Evolutionary conservation across 2,329 filamentous ascomycete genomes (phyloP).

Genomic region (Ascochyta rabiei): DNA sequence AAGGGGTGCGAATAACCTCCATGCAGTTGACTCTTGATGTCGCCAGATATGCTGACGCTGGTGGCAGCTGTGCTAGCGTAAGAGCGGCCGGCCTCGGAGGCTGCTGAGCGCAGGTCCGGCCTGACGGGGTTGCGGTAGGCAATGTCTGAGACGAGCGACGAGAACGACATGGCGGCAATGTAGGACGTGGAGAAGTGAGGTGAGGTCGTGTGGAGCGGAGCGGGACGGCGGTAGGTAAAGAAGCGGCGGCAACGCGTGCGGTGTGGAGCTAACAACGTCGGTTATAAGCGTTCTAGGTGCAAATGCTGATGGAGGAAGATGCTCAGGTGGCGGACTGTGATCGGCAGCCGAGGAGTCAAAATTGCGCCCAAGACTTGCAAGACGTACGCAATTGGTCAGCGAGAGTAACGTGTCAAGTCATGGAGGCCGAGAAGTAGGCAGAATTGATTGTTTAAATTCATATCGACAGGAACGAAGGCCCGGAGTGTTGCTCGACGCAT

Average conservation of each 20-base stretch:
- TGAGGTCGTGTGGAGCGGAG: neutral
- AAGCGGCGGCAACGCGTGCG: constrained; percentile 1
- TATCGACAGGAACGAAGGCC: constrained; percentile 3
- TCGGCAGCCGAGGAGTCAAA: constrained; percentile 7
- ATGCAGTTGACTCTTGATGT: constrained; percentile 59
- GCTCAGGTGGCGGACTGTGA: constrained; percentile 14
- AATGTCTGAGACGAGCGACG: constrained; percentile 59
- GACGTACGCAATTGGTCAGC: constrained; percentile 3
- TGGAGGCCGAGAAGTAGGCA: constrained; percentile 4
- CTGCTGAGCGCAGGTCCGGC: constrained; percentile 52
- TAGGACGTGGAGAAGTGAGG: neutral
- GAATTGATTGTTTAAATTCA: constrained; percentile 13
- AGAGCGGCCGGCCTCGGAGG: constrained; percentile 55
- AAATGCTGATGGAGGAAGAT: constrained; percentile 9
- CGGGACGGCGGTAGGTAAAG: neutral
- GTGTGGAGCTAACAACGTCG: constrained; percentile 13
- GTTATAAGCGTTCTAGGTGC: constrained; percentile 12
- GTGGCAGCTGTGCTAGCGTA: constrained; percentile 60
- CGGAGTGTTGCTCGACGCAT: constrained; percentile 9
- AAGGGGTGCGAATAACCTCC: constrained; percentile 60
- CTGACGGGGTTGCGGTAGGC: constrained; percentile 54
- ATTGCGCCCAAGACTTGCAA: neutral
- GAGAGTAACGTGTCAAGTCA: neutral
- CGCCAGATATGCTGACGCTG: constrained; percentile 58
- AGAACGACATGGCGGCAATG: constrained; percentile 55